phyloP scores from a whole-genome alignment of 306 rosid species.

The Vigna hirtella region DNA sequence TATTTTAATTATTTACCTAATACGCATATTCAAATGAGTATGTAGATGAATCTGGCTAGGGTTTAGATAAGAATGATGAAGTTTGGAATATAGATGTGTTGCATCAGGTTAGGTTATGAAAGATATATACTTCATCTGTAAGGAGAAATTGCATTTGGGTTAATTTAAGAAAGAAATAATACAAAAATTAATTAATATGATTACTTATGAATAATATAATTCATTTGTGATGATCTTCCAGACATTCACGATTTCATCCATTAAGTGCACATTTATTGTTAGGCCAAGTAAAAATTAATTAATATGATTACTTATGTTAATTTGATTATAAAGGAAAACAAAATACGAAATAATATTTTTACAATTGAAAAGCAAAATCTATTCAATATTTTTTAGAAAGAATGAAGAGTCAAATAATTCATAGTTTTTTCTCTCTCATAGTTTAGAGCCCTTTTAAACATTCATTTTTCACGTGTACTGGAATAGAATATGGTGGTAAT shows the following conservation, averaged over 20 bases:
- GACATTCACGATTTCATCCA: too few relatives aligned
- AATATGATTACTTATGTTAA: too few relatives aligned
- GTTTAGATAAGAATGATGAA: conserved; percentile 27
- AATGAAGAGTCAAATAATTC: too few relatives aligned
- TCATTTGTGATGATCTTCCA: neutral
- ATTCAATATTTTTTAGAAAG: too few relatives aligned
- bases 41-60: neutral
- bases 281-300: too few relatives aligned
- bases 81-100: too few relatives aligned
- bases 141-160: neutral
- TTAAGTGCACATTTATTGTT: too few relatives aligned
- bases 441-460: neutral
- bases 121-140: neutral
- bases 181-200: too few relatives aligned
- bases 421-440: neutral
- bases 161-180: neutral
- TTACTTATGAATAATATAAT: neutral
- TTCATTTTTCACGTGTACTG: neutral
- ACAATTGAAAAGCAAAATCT: neutral
- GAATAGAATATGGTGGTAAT: neutral
- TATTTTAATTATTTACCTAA: neutral
- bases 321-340: too few relatives aligned
- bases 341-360: neutral
- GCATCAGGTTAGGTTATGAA: neutral
- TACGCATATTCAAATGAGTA: neutral